Base-by-base conservation (phyloP, 192 early-diverging fungal species). In the Podila epigama region DNA sequence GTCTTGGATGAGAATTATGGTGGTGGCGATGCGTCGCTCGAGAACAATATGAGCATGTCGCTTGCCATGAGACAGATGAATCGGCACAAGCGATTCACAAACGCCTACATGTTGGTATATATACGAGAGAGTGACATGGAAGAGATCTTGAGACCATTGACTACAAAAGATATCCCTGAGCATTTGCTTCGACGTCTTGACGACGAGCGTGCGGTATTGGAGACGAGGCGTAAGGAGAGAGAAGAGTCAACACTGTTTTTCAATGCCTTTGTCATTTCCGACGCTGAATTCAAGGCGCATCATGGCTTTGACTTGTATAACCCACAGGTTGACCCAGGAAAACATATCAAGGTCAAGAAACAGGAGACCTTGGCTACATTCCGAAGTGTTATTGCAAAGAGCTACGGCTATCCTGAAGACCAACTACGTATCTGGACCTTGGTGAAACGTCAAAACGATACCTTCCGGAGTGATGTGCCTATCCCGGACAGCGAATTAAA, bases 101-200 rank as follows among this genome's bases (percentile, higher is more conserved):
- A 98, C 66, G 98, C 98, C 9, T 99, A 99, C 86, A 98, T 99
- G 97, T 83, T 99, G 79, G 96, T 97, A 29, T 99, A 99, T 63
- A 89, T 99, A 42, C 92, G 96, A 52, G 89, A 95, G 77, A 68
- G 81, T 13, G 84, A 91, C 69, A 79, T 90, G 59, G 91, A 91
- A 28, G 65, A 87, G 25, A 86, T 98, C 28, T 80, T 98, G 56
- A 81, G 83, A 13, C 85, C 88, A 27, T 72, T 93, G 5, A 82
- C 83, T 13, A 83, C 86, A 13, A 63, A 82, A 2, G 95, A 97
- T 34, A 91, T 96, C 56, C 97, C 96, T 12, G 81, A 80, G 52
- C 96, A 98, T 75, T 77, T 99, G 56, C 79, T 82, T 72, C 75
- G 70, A 58, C 83, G 89, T 35, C 87, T 93, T 20, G 82, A 90